Base-by-base conservation (phyloP, 129 eudicot species). In the Tagetes erecta region DNA sequence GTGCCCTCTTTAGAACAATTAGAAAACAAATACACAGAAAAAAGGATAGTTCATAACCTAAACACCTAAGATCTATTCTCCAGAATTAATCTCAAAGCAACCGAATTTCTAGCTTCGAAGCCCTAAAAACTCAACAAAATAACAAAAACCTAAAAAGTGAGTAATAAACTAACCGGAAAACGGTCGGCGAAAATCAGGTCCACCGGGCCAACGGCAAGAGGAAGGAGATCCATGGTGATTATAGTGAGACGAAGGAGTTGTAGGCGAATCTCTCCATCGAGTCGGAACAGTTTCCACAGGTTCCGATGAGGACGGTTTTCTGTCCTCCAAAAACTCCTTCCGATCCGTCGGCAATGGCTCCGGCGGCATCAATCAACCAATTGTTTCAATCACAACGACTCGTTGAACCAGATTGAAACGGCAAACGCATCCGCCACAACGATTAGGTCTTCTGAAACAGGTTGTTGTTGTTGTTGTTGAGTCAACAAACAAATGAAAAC, bases 271-370 rank as follows among this genome's bases (percentile, higher is more conserved):
- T 57, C 86, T 71, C 91, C 93, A 87, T 80, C 86, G 80, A 2
- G 74, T 42, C 34, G 78, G 70, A 60, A 56, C 73, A 55, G 8
- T 52, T 7, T 73, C 84, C 6, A 47, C 50, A 39, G 75, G 51
- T 57, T 53, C 89, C 80, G 80, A 64, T 38, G 79, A 69, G 46
- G 83, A 72, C 81, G 88, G 76, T 78, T 77, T 83, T 80, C 89
- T 77, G 80, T 81, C 85, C 79, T 82, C 81, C 63, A 87, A 83
- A 38, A 91, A 73, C 55, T 84, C 96, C 80, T 89, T 90, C 86
- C 96, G 94, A 86, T 92, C 98, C 87, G 88, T 81, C 0, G 85
- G 84, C 85, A 83, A 78, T 41, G 87, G 86, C 88, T 92, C 96
- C 79, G 96, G 88, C 89, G 96, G 96, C 98, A 92, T 89, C 84